These are phyloP conservation scores for Blastobotrys americana DNA, from an alignment of 805 yeast species.

Conservation along the genomic window DNA sequence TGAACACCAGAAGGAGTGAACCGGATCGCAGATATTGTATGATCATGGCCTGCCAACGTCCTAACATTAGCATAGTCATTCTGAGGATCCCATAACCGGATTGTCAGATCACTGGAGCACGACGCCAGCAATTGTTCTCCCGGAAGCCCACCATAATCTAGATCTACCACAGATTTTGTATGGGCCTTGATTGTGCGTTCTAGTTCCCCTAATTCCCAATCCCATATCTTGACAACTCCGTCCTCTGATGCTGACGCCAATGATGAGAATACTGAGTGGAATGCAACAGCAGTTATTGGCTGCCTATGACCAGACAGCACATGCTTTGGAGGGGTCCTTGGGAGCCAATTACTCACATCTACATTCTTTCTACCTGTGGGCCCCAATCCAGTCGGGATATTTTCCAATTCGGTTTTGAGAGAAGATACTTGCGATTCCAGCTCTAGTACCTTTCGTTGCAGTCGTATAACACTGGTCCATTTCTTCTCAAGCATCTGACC, in stretches of 20 bases:
- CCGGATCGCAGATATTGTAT: slow-evolving; percentile 60
- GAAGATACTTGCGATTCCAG: slow-evolving; percentile 53
- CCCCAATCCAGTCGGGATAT: slow-evolving; percentile 31
- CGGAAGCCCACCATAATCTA: slow-evolving; percentile 47
- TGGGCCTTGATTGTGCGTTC: slow-evolving; percentile 65
- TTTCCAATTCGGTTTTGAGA: slow-evolving; percentile 37
- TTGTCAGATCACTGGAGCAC: slow-evolving; percentile 43
- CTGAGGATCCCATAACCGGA: slow-evolving; percentile 65
- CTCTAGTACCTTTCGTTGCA: slow-evolving; percentile 65
- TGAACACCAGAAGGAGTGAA: slow-evolving; percentile 47
- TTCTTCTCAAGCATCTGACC: slow-evolving; percentile 54
- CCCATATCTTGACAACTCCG: slow-evolving; percentile 71
- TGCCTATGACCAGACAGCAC: slow-evolving; percentile 48
- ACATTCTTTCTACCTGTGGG: slow-evolving; percentile 13
- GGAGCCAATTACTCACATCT: slow-evolving; percentile 52
- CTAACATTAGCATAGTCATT: slow-evolving; percentile 46
- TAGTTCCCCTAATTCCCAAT: slow-evolving; percentile 54
- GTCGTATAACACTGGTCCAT: slow-evolving; percentile 78
- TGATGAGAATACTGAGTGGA: slow-evolving; percentile 70
- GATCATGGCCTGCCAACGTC: slow-evolving; percentile 79
- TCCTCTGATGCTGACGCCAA: slow-evolving; percentile 62
- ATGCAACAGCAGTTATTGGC: slow-evolving; percentile 52
- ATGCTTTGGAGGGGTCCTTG: slow-evolving; percentile 39
- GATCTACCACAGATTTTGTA: slow-evolving; percentile 54
- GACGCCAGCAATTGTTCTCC: slow-evolving; percentile 35